These are phyloP conservation scores for Fusarium fujikuroi DNA, from an alignment of 2,329 filamentous ascomycete genomes.

Conservation along the genomic window DNA sequence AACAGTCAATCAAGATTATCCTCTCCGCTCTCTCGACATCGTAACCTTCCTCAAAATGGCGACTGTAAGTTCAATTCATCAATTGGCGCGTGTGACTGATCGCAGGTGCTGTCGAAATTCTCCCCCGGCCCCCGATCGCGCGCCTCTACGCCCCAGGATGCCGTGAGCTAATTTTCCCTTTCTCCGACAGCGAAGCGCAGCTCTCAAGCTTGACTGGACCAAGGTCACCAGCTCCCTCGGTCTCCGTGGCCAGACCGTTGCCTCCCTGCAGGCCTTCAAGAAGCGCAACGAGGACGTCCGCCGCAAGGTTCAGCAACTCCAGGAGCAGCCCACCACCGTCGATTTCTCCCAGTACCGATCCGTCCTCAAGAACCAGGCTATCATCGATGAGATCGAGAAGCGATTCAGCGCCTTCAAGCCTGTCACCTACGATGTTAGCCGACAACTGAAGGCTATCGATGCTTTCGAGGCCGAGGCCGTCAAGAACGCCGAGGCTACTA, in stretches of 20 bases:
- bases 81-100: conserved; percentile 44
- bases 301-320: conserved; percentile 87
- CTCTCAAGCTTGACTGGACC: conserved; percentile 99
- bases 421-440: conserved; percentile 87
- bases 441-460: conserved; percentile 98
- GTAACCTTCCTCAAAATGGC: conserved; percentile 70
- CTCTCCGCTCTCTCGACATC: conserved; percentile 60
- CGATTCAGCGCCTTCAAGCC: conserved; percentile 94
- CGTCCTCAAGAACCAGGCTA: conserved; percentile 93
- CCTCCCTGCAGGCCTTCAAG: conserved; percentile 96
- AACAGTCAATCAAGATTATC: conserved; percentile 59
- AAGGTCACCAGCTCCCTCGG: conserved; percentile 94
- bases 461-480: conserved; percentile 97
- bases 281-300: conserved; percentile 99
- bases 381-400: conserved; percentile 97
- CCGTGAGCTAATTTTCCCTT: conserved; percentile 66
- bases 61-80: conserved; percentile 66
- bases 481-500: conserved; percentile 96
- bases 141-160: conserved; percentile 33
- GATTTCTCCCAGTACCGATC: conserved; percentile 95
- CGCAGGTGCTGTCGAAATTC: conserved; percentile 27
- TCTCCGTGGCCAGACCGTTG: conserved; percentile 92
- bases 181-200: conserved; percentile 85
- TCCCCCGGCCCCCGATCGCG: conserved; percentile 12
- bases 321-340: conserved; percentile 84